Evolutionary conservation across 2,329 filamentous ascomycete genomes (phyloP).

Genomic region (Colletotrichum sublineola): DNA sequence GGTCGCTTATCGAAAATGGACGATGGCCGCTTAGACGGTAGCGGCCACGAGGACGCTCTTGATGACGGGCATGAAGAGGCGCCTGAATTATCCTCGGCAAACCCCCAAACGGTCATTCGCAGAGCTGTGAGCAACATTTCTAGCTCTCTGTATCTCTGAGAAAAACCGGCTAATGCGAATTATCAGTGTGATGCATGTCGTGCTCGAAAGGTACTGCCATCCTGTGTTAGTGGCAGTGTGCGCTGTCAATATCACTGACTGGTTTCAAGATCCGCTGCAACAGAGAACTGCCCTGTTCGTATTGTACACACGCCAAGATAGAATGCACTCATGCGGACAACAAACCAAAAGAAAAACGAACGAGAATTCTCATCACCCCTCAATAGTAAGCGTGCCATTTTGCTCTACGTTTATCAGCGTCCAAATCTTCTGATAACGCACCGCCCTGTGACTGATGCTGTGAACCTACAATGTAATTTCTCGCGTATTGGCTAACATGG

Average conservation of each 20-base stretch:
- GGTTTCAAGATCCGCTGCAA: slow-evolving; percentile 53
- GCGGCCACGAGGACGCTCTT: slow-evolving; percentile 34
- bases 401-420: background rate
- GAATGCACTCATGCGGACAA: slow-evolving; percentile 52
- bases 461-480: too few relatives aligned
- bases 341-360: slow-evolving; percentile 53
- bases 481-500: background rate
- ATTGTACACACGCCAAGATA: slow-evolving; percentile 54
- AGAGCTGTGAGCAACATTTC: slow-evolving; percentile 30
- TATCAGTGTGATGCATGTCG: slow-evolving; percentile 51
- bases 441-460: background rate
- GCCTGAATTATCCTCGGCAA: slow-evolving; percentile 22
- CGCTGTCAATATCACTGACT: background rate
- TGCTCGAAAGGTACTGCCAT: slow-evolving; percentile 49
- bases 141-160: background rate
- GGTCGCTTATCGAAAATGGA: slow-evolving; percentile 30
- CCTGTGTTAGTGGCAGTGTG: background rate
- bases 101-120: slow-evolving; percentile 26
- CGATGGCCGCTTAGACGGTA: slow-evolving; percentile 31
- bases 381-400: slow-evolving; percentile 51
- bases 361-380: slow-evolving; percentile 53
- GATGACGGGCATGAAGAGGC: slow-evolving; percentile 30
- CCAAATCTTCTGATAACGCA: too few relatives aligned
- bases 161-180: background rate
- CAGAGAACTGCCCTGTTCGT: slow-evolving; percentile 53